phyloP scores from a whole-genome alignment of 805 yeast genomes.

The Starmerella floricola region DNA sequence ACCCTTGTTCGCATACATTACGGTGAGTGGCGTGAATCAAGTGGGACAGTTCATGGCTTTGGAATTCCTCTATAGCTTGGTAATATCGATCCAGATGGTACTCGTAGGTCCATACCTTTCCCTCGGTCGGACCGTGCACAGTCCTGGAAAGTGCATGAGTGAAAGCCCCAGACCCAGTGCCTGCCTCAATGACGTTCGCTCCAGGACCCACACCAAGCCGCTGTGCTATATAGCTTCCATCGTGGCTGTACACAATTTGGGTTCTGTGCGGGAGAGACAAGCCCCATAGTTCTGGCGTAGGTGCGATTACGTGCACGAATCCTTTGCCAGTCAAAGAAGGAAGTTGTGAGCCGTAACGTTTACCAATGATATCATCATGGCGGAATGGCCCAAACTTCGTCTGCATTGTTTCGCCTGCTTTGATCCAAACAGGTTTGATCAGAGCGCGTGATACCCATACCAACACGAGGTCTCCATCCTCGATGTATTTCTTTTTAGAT shows the following conservation, averaged over 20 bases:
- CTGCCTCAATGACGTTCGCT: slow-evolving; percentile 82
- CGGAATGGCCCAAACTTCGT: slow-evolving; percentile 84
- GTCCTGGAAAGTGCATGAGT: slow-evolving; percentile 86
- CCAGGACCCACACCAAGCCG: slow-evolving; percentile 64
- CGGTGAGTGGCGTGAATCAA: slow-evolving; percentile 69
- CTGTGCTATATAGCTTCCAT: slow-evolving; percentile 81
- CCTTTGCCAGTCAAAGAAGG: slow-evolving; percentile 54
- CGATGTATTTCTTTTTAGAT: slow-evolving; percentile 44
- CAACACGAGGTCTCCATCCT: slow-evolving; percentile 76
- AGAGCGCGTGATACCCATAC: slow-evolving; percentile 74
- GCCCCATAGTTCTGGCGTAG: slow-evolving; percentile 94
- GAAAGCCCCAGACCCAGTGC: slow-evolving; percentile 94
- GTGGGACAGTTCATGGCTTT: slow-evolving; percentile 49
- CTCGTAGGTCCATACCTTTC: slow-evolving; percentile 72
- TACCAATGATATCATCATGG: slow-evolving; percentile 73
- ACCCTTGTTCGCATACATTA: slow-evolving; percentile 86
- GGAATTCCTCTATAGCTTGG: slow-evolving; percentile 70
- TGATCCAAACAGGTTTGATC: slow-evolving; percentile 60
- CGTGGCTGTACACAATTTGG: slow-evolving; percentile 94
- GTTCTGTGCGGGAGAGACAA: slow-evolving; percentile 93
- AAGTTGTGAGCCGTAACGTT: slow-evolving; percentile 73
- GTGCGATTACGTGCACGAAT: slow-evolving; percentile 75
- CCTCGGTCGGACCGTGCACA: slow-evolving; percentile 36
- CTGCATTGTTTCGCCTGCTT: slow-evolving; percentile 50
- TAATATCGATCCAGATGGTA: slow-evolving; percentile 74